Base-by-base conservation (phyloP, 345 rosid genomes). In the Populus ilicifolia region DNA sequence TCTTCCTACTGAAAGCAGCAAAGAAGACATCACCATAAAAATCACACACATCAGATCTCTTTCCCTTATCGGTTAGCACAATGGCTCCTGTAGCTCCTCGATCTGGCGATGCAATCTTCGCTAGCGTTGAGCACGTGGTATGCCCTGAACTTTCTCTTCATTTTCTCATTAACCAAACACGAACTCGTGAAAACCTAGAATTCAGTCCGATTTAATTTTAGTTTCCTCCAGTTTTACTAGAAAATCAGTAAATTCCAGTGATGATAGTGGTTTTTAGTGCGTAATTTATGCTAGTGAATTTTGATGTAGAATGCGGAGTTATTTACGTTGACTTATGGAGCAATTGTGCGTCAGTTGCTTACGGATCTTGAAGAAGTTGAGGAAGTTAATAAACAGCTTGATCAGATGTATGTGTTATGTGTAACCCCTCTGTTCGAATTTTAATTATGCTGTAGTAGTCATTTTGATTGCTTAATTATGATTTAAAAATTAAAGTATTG, bases 341-440 rank as follows among this genome's bases (percentile, higher is more conserved):
- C 94, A 64, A 90, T 90, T 43, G 98, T 93, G 80, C 89, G 98
- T 43, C 98, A 91, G 75, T 82, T 96, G 88, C 93, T 96, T 72
- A 96, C 94, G 48, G 99, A 96, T 67, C 83, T 96, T 70, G 98
- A 96, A 88, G 99, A 96, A 70, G 96, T 92, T 38, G 97, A 96
- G 44, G 97, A 96, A 81, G 98, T 96, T 80, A 92, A 93, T 92
- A 93, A 92, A 78, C 97, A 93, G 87, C 98, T 95, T 9, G 97
- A 95, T 87, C 99, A 90, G 82, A 96, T 96, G 98, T 93, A 87
- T 27, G 84, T 65, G 3, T 54, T 46, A 14, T 46, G 50, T 46
- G 18, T 46, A 13, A 46, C 5, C 50, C 14, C 50, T 46, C 16
- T 46, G 50, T 12, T 46, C 50, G 14, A 14, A 12, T 12, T 46